Evolutionary conservation across 192 early-diverging fungal species (phyloP), one percentile per base, ranked within the genome.

Genomic region (Entophlyctis luteolus): DNA sequence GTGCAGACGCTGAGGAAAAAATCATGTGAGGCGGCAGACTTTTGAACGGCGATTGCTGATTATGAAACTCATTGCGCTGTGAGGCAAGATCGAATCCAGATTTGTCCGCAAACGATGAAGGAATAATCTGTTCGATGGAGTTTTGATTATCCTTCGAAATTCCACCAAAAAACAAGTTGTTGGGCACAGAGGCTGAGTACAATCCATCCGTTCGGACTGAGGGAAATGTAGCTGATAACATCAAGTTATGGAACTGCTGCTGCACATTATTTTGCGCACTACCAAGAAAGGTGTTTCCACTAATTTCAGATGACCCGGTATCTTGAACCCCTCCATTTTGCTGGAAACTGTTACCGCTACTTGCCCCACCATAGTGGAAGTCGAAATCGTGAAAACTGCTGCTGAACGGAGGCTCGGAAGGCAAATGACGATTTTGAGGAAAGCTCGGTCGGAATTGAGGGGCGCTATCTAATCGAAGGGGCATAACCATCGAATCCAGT

Each of bases 11-110:
- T 63, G 22, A 5, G 39, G 39, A 28, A 33, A 63, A 63, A 18
- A 63, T 63, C 60, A 63, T 63, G 23, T 63, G 60, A 3, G 60
- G 60, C 12, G 60, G 60, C 6, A 63, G 47, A n/a, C 60, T 39
- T n/a, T 39, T 39, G 4, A 48, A 49, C 0, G 60, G 58, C 38
- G 37, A 39, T 0, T 47, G 60, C 33, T 49, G 47, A 3, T 63
- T 22, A 27, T 63, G 60, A n/a, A 28, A 48, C 27, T 48, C 25
- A 48, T 63, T 42, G 4, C 31, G 42, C 47, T 52, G 50, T 52
- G 6, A 23, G 22, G 34, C 16, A n/a, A 48, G 12, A 20, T 48
- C 34, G 60, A 49, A 47, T 8, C 60, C 60, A 16, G n/a, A 28
- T 33, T 63, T 48, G 6, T 42, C 47, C 4, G 37, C 47, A 49